Percentiles rank a stretch among this genome's conserved stretches.
Conservation (phyloP, 306 rosid species). For the Ziziphus jujuba region DNA sequence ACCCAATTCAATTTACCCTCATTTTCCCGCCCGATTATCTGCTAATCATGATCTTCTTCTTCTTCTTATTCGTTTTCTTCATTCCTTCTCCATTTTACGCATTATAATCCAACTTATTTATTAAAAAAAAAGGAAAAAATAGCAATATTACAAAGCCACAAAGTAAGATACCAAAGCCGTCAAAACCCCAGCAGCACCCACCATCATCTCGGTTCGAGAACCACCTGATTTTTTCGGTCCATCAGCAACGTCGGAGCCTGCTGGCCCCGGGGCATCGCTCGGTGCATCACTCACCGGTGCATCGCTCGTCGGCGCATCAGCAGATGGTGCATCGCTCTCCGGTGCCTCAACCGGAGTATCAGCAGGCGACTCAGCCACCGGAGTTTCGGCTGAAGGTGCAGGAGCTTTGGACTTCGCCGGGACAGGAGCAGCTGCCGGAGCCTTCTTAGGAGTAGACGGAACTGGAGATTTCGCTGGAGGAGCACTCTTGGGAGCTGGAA, state of each 20-base stretch:
- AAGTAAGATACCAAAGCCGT: conserved; percentile 38
- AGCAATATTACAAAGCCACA: conserved; percentile 22
- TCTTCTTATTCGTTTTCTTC: too few relatives aligned
- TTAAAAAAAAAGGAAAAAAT: too few relatives aligned
- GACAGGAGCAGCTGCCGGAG: conserved; percentile 11
- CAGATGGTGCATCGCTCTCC: background rate
- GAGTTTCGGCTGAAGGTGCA: conserved; percentile 10
- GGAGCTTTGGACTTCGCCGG: conserved; percentile 10
- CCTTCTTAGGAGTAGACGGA: conserved; percentile 15
- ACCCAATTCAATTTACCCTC: background rate
- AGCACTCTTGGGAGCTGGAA: too few relatives aligned
- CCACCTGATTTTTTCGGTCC: background rate
- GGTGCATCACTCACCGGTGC: background rate
- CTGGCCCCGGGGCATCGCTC: conserved; percentile 3
- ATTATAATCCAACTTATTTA: too few relatives aligned
- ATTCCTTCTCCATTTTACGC: too few relatives aligned
- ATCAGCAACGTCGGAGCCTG: too few relatives aligned
- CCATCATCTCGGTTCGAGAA: conserved; percentile 19
- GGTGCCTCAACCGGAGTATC: conserved; percentile 13
- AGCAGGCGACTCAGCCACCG: background rate
- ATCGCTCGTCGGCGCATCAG: background rate
- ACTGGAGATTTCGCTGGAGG: too few relatives aligned
- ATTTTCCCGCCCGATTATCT: background rate
- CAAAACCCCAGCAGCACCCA: conserved; percentile 16
- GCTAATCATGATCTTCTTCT: background rate